Base-by-base conservation (phyloP, 2,329 filamentous ascomycete species). In the Aotearoamyces nothofagi region DNA sequence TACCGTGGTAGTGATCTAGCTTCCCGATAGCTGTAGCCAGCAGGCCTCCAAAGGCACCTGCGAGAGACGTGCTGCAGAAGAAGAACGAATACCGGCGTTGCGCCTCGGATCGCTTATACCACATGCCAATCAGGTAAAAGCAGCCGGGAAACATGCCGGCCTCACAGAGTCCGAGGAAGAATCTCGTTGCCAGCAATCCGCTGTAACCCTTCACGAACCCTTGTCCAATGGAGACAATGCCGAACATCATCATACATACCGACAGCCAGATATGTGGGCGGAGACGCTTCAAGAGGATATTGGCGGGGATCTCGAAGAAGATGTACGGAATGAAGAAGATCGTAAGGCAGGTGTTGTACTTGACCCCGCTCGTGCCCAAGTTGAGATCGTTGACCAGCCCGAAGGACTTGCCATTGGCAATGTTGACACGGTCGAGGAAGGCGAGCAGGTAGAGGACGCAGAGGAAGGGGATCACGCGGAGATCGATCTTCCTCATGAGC, bases 31-130 rank as follows among this genome's bases (percentile, higher is more conserved):
- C 86, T 2, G 73, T 77, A 1, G 86, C 86, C 4, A 94, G 63
- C 1, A 94, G 64, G 2, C 84, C 84, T 24, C 82, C 84, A 43
- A 93, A 94, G 0, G 83, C 80, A 17, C 80, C 80, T 1, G 80
- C 80, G 3, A 87, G 58, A 0, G 76, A 79, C 1, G 80, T 86
- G 15, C 67, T 81, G 45, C 69, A 75, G 61, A 96, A 96, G 63
- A 96, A 96, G 60, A 96, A 86, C 10, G 76, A 80, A 56, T 86
- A 94, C 16, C 90, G 74, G 45, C 83, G 82, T 54, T 96, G 87
- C 2, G 86, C 83, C 55, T 96, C 90, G 24, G 63, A 62, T 34
- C 87, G 72, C 34, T 76, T 74, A 44, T 96, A 98, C 84, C 80
- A 92, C 75, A 87, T 87, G 33, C 80, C 73, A 36, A 84, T 73